A percentile compares a stretch with the other conserved stretches of the same genome.
Conservation (phyloP, 257 asterid species). For the Salvia rosmarinus region DNA sequence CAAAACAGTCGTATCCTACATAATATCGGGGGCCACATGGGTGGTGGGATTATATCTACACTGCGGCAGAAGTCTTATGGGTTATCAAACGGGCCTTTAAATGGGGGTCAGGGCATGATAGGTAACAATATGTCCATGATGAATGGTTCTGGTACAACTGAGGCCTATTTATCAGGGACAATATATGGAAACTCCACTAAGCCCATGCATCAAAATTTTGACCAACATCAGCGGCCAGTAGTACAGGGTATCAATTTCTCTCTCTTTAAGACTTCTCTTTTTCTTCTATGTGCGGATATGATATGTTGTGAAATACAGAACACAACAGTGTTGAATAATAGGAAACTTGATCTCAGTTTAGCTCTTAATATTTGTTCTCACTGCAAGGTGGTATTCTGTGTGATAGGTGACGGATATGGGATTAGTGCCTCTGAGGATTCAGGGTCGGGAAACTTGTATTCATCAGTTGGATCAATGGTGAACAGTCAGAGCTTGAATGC, state of each 20-base stretch:
- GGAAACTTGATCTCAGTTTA: conserved; percentile 11
- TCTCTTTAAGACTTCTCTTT: conserved; percentile 10
- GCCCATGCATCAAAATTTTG: conserved; percentile 60
- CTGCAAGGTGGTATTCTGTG: conserved; percentile 34
- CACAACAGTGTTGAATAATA: conserved; percentile 9
- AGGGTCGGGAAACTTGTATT: conserved; percentile 64
- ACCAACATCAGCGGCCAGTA: conserved; percentile 66
- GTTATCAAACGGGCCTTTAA: conserved; percentile 62
- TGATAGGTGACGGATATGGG: conserved; percentile 81
- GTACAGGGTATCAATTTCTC: conserved; percentile 56
- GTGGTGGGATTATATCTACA: conserved; percentile 77
- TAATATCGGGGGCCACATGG: conserved; percentile 77
- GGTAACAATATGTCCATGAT: conserved; percentile 58
- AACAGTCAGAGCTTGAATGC: conserved; percentile 61
- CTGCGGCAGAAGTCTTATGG: conserved; percentile 75
- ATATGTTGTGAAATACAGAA: conserved; percentile 5
- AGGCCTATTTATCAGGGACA: conserved; percentile 60
- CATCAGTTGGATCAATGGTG: conserved; percentile 58
- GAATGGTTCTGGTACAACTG: conserved; percentile 66
- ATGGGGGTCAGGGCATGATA: conserved; percentile 68
- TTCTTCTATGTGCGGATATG: conserved; percentile 11
- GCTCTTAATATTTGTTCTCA: conserved; percentile 34
- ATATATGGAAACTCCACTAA: conserved; percentile 64
- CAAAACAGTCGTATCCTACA: conserved; percentile 84
- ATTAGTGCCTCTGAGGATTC: conserved; percentile 56